These are phyloP conservation scores for Globisporangium megalacanthum DNA, from an alignment of 352 stramenopile genomes.

Conservation along the genomic window DNA sequence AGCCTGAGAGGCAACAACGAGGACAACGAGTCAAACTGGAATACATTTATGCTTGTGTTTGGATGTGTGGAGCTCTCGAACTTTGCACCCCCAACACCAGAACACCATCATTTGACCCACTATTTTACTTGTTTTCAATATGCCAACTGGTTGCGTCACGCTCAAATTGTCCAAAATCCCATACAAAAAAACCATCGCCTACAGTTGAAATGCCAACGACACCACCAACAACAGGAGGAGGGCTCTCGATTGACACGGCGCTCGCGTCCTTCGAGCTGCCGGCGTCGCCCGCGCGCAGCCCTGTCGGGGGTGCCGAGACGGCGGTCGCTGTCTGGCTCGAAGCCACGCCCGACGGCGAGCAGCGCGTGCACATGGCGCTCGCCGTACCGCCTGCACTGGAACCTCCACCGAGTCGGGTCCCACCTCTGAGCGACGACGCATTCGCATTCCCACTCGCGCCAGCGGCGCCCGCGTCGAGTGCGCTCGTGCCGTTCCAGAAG, in stretches of 20 bases:
- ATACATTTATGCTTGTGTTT: no score
- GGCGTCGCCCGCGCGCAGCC: constrained; percentile 49
- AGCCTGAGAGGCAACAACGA: no score
- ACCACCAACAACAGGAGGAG: no score
- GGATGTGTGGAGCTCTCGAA: no score
- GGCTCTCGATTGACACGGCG: constrained; percentile 10
- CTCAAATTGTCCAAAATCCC: no score
- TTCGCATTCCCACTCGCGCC: constrained; percentile 54
- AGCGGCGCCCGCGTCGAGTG: constrained; percentile 24
- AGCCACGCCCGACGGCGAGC: constrained; percentile 29
- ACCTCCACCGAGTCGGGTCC: neutral
- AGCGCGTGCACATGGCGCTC: constrained; percentile 43
- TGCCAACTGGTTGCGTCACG: no score
- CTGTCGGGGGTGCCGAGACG: constrained; percentile 29
- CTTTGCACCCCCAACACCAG: no score
- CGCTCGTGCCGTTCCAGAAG: constrained; percentile 80
- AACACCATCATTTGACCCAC: no score
- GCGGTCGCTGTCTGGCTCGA: constrained; percentile 56
- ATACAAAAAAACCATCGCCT: no score
- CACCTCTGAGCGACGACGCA: constrained; percentile 3
- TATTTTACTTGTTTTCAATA: no score
- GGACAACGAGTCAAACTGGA: no score
- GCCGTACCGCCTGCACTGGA: constrained; percentile 2
- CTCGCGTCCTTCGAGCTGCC: constrained; percentile 64
- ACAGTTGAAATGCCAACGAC: no score